Evolutionary conservation across 495 filamentous ascomycete species (phyloP).

Genomic region (Penicillium samsonianum): DNA sequence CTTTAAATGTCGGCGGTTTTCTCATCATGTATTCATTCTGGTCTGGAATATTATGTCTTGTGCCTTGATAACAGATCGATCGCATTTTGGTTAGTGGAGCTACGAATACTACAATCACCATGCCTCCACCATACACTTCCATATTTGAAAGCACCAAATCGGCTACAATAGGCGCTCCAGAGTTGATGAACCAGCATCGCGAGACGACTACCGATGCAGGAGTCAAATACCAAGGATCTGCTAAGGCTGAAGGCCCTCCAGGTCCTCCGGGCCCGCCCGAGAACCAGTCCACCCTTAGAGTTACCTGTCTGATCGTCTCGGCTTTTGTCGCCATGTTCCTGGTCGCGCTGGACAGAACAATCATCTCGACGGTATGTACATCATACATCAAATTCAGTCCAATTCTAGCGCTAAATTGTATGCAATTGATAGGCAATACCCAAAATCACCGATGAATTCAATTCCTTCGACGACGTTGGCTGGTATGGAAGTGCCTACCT

Average conservation of each 20-base stretch:
- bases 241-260: neutral
- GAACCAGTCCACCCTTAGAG: neutral
- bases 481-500: neutral
- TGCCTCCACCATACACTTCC: too few species aligned
- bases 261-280: neutral
- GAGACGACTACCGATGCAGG: neutral
- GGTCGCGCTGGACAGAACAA: neutral
- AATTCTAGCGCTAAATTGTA: neutral
- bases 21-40: too few species aligned
- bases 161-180: neutral
- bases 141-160: neutral
- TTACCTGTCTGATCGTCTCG: neutral
- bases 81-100: too few species aligned
- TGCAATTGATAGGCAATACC: neutral
- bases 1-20: too few species aligned
- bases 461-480: neutral
- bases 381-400: neutral
- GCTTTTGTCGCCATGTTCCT: neutral
- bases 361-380: neutral
- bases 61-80: too few species aligned
- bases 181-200: rapidly evolving
- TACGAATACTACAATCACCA: too few species aligned
- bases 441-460: neutral
- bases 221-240: neutral
- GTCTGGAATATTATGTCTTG: too few species aligned